Base-by-base conservation (phyloP, 768 basidiomycete species). In the Cyclocybe cylindracea region DNA sequence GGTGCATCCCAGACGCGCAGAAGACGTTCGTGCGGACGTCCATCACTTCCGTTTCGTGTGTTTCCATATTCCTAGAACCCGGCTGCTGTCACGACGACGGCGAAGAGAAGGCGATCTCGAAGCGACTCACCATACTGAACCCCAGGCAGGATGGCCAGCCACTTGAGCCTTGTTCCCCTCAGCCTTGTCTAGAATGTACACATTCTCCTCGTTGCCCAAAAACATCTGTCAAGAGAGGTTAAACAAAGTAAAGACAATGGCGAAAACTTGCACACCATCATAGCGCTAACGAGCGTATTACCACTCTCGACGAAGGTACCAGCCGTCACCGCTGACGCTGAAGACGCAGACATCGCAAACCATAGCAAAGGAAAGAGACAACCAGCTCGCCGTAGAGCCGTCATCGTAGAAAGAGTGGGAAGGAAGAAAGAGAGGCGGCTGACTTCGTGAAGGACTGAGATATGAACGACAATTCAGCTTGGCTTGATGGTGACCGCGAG, bases 111-210 rank as follows among this genome's bases (percentile, higher is more conserved):
- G 34, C 14, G 42, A 11, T 39, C 33, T 29, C 18, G 16, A 13
- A 37, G 36, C 31, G 35, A 62, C 65, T 9, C 18, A 85, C 85
- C 85, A 91, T 10, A 84, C 81, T 0, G 86, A 66, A n/a, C 82
- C 90, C 82, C 86, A 89, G 0, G 87, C 86, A 8, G 91, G 76
- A 69, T 91, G 90, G 2, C 80, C 83, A 49, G 78, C 74, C 50
- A 92, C 78, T 58, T 75, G 67, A 2, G 80, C 80, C 2, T 77
- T 75, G 64, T 94, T 94, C 38, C 81, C 83, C 63, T 94, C 91
- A 2, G 86, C 83, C 72, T 97, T 97, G 76, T 97, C 93, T 14
- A 94, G 72, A 31, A 94, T 88, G 70, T 94, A 95, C 33, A 95
- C 87, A 63, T 84, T 91, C 55, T 91, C 74, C 5, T 78, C 72